Percentiles rank a stretch among this genome's conserved stretches.
phyloP scores from a whole-genome alignment of 2,329 filamentous ascomycete genomes.

The Malbranchea cinnamomea region DNA sequence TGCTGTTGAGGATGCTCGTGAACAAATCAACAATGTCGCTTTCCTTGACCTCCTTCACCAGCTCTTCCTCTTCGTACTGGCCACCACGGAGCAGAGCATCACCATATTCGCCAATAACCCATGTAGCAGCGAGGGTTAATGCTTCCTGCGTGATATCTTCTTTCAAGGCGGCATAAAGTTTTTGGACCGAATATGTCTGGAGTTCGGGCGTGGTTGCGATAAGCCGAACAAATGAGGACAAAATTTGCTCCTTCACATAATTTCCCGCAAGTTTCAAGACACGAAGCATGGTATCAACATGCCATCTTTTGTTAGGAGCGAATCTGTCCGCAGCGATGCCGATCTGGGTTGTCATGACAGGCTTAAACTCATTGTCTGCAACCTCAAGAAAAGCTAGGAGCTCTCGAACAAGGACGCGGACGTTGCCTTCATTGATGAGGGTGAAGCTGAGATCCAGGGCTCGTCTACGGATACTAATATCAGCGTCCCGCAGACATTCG shows the following conservation, averaged over 20 bases:
- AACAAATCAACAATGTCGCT: slow-evolving; percentile 89
- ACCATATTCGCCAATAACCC: slow-evolving; percentile 96
- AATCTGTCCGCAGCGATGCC: slow-evolving; percentile 92
- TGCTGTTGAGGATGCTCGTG: slow-evolving; percentile 80
- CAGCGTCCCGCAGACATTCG: slow-evolving; percentile 87
- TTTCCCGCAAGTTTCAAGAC: slow-evolving; percentile 88
- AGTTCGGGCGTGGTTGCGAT: slow-evolving; percentile 89
- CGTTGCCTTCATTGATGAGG: slow-evolving; percentile 91
- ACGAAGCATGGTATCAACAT: slow-evolving; percentile 92
- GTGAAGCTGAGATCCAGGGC: slow-evolving; percentile 98
- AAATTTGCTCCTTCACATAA: slow-evolving; percentile 93
- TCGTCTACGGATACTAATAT: slow-evolving; percentile 91
- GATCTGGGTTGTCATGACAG: slow-evolving; percentile 95
- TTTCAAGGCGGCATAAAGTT: slow-evolving; percentile 77
- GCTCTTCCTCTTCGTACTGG: slow-evolving; percentile 85
- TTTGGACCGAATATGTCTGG: slow-evolving; percentile 92
- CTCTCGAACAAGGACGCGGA: slow-evolving; percentile 83
- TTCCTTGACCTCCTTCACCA: slow-evolving; percentile 70
- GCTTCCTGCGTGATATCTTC: slow-evolving; percentile 98
- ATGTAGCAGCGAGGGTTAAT: slow-evolving; percentile 78
- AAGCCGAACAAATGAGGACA: slow-evolving; percentile 90
- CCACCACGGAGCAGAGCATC: slow-evolving; percentile 79
- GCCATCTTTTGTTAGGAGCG: slow-evolving; percentile 94
- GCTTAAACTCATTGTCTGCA: slow-evolving; percentile 96
- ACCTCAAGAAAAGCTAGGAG: slow-evolving; percentile 90